Evolutionary conservation across 2,329 filamentous ascomycete species (phyloP).

Genomic region (Calonectria montana): DNA sequence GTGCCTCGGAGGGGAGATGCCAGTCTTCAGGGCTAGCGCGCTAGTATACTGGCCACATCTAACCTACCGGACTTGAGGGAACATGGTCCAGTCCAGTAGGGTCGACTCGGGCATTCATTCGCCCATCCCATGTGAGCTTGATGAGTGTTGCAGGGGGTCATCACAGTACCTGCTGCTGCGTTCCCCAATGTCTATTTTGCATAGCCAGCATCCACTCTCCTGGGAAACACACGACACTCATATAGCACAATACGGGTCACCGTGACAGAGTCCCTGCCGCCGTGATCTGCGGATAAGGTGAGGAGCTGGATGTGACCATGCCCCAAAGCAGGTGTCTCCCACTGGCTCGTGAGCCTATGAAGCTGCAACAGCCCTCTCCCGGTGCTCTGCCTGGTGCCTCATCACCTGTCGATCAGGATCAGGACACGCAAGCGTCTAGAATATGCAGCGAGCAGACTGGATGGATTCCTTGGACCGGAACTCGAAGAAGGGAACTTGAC

Average conservation of each 20-base stretch:
- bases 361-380: neutral
- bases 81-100: slow-evolving; percentile 30
- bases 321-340: neutral
- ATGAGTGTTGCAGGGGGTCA: slow-evolving; percentile 1
- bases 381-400: slow-evolving; percentile 2
- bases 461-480: slow-evolving; percentile 31
- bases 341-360: neutral
- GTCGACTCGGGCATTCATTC: slow-evolving; percentile 31
- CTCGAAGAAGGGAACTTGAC: slow-evolving; percentile 35
- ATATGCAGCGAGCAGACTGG: slow-evolving; percentile 16
- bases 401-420: slow-evolving; percentile 32
- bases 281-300: slow-evolving; percentile 1
- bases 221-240: slow-evolving; percentile 14
- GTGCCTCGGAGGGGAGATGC: neutral
- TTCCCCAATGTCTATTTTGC: neutral
- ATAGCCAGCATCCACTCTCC: slow-evolving; percentile 2
- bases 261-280: neutral
- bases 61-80: slow-evolving; percentile 16
- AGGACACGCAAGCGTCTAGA: slow-evolving; percentile 41
- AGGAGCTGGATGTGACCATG: slow-evolving; percentile 2
- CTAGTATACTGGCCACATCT: slow-evolving; percentile 7
- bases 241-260: neutral
- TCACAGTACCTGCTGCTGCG: neutral
- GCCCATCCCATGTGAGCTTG: slow-evolving; percentile 20
- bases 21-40: slow-evolving; percentile 1